Evolutionary conservation across 495 filamentous ascomycete species (phyloP), one percentile per base, ranked within the genome.

Genomic region (Annulohypoxylon maeteangense): DNA sequence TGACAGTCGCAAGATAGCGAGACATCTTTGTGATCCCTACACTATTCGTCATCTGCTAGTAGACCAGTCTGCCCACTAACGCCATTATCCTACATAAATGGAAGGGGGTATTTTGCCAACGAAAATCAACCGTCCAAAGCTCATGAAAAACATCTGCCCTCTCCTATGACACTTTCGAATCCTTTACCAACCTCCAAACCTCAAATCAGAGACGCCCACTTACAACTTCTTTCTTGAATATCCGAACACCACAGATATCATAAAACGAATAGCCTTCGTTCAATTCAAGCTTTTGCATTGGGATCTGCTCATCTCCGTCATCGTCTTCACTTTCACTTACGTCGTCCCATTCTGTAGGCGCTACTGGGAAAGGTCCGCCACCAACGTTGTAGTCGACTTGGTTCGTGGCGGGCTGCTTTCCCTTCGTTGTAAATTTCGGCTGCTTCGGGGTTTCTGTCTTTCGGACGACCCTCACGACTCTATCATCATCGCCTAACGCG

Each of bases 141-240:
- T 48, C 38, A 27, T 1, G 4, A 32, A 20, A 47, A 32, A 4
- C 4, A 27, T 23, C 11, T 18, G 12, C 25, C 48, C 14, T 12
- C 14, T 7, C 25, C 11, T 45, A 29, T 32, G 8, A 10, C 8
- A n/a, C 29, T 48, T n/a, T 6, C 10, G 18, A 22, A 16, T 53
- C 31, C 31, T n/a, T n/a, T 40, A n/a, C 22, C 12, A 40, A 23
- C 23, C 36, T 10, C n/a, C 18, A 47, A 53, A 7, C 29, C 4
- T 36, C n/a, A 6, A 32, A 27, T 78, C 40, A 84, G 1, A 84
- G 61, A 4, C 79, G 66, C 1, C 84, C 84, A 38, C 27, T 66
- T 10, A 78, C 67, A 23, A 86, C 67, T 67, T 87, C 84, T 74
- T 84, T 86, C 76, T 83, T 78, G 25, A 85, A 87, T 50, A 87